Base-by-base conservation (phyloP, 2,329 filamentous ascomycete genomes). In the Trichoderma aggressivum region DNA sequence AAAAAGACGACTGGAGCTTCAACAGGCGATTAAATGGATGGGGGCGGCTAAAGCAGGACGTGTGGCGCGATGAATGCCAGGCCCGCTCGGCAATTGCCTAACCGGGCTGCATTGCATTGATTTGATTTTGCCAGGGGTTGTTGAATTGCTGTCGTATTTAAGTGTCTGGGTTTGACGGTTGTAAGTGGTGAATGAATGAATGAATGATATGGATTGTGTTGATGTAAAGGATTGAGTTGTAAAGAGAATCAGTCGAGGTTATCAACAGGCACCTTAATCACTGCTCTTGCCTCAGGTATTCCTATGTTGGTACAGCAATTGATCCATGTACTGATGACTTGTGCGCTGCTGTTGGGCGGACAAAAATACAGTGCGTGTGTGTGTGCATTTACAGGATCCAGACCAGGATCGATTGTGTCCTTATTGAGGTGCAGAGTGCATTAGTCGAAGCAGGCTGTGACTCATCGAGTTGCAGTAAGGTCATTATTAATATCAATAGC, bases 71-170 rank as follows among this genome's bases (percentile, higher is more conserved):
- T n/a, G n/a, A 47, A 60, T 10, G 16, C 63, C 50, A 28, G 50
- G 32, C 63, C 47, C 47, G 56, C 56, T 68, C 39, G 65, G 65
- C 56, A 68, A 68, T 68, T 68, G 55, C 65, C 65, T 36, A 68
- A 68, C 55, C n/a, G 11, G 65, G 65, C 55, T 30, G 16, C n/a
- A 11, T 62, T 39, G 28, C 26, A n/a, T n/a, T n/a, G n/a, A 47
- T 47, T 50, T 30, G 39, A 28, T 32, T 64, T 12, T 50, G 43
- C 43, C 43, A 50, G 43, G 43, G 56, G 55, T 10, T n/a, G 3
- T 60, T 60, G 43, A 21, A 47, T 12, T 36, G 30, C 36, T 60
- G 39, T 24, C 18, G n/a, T 18, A 21, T n/a, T 47, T 32, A 8
- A 32, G 14, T 53, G 36, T 18, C 16, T 18, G 7, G 12, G 11